Evolutionary conservation across 495 filamentous ascomycete species (phyloP).

Genomic region (Aspergillus nanangensis): DNA sequence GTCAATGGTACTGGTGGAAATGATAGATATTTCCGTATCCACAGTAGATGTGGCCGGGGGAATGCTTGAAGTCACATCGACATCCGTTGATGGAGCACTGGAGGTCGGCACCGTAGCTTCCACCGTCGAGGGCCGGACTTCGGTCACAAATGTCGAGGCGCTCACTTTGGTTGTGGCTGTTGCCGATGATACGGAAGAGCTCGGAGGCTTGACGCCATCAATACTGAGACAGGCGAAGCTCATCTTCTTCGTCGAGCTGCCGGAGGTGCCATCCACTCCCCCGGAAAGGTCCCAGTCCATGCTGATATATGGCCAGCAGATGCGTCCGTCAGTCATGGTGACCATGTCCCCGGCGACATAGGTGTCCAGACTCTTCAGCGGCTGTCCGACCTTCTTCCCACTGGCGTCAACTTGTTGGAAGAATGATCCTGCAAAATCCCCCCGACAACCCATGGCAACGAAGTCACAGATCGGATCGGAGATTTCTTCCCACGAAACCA

Average conservation of each 20-base stretch:
- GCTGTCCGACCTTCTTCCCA: slow-evolving; percentile 38
- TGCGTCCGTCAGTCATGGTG: slow-evolving; percentile 36
- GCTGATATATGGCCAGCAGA: slow-evolving; percentile 54
- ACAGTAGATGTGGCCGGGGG: too few species aligned
- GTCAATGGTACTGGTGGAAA: too few species aligned
- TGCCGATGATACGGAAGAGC: too few species aligned
- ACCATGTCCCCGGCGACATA: slow-evolving; percentile 52
- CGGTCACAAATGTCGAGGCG: too few species aligned
- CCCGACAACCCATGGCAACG: slow-evolving; percentile 48
- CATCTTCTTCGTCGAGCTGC: slow-evolving; percentile 28
- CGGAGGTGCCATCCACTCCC: slow-evolving; percentile 19
- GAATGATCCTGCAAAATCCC: slow-evolving; percentile 44
- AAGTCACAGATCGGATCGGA: slow-evolving; percentile 40
- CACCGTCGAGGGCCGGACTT: too few species aligned
- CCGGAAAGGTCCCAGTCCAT: slow-evolving; percentile 42
- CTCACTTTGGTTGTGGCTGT: too few species aligned
- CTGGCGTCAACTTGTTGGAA: slow-evolving; percentile 44
- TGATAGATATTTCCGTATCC: too few species aligned
- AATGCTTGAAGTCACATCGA: too few species aligned
- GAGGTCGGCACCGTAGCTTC: too few species aligned
- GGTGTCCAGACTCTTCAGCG: slow-evolving; percentile 33
- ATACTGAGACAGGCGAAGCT: slow-evolving; percentile 48
- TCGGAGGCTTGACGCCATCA: too few species aligned
- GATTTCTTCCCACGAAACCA: slow-evolving; percentile 53
- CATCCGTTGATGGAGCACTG: too few species aligned